These are phyloP conservation scores for Lasiodiplodia citricola DNA, from an alignment of 2,329 filamentous ascomycete species.

Conservation along the genomic window DNA sequence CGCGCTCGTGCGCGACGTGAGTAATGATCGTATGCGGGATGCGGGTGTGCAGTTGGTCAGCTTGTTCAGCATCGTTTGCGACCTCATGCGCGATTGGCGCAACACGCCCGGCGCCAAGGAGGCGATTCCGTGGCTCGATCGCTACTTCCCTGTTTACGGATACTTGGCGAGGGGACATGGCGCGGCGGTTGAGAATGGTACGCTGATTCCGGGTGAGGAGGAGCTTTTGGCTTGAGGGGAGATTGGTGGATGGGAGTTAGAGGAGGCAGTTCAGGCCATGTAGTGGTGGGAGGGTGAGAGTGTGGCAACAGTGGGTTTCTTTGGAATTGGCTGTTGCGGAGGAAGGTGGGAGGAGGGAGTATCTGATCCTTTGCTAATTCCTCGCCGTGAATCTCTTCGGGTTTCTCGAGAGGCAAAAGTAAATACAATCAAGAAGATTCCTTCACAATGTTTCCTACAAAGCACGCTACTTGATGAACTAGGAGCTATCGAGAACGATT, in stretches of 20 bases:
- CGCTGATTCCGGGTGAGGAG: slow-evolving; percentile 61
- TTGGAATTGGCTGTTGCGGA: neutral
- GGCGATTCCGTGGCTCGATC: slow-evolving; percentile 68
- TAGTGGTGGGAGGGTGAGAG: neutral
- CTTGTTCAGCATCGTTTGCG: slow-evolving; percentile 68
- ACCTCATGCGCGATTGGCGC: slow-evolving; percentile 75
- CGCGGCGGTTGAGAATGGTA: slow-evolving; percentile 65
- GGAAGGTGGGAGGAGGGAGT: neutral
- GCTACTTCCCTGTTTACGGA: slow-evolving; percentile 69
- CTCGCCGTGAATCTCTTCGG: neutral
- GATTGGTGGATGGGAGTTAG: neutral
- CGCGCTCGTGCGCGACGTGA: slow-evolving; percentile 63
- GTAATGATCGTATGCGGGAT: slow-evolving; percentile 69
- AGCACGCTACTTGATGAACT: no score
- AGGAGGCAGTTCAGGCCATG: no score
- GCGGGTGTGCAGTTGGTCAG: slow-evolving; percentile 70
- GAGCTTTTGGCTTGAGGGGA: slow-evolving; percentile 10
- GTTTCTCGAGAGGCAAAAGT: neutral
- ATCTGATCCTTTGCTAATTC: neutral
- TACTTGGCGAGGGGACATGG: slow-evolving; percentile 66
- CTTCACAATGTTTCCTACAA: no score
- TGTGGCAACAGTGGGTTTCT: neutral
- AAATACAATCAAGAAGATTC: neutral
- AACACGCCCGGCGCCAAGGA: slow-evolving; percentile 56
- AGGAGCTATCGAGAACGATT: no score